Conservation (phyloP, 2,329 filamentous ascomycete species). For the Sclerotinia spermophila region DNA sequence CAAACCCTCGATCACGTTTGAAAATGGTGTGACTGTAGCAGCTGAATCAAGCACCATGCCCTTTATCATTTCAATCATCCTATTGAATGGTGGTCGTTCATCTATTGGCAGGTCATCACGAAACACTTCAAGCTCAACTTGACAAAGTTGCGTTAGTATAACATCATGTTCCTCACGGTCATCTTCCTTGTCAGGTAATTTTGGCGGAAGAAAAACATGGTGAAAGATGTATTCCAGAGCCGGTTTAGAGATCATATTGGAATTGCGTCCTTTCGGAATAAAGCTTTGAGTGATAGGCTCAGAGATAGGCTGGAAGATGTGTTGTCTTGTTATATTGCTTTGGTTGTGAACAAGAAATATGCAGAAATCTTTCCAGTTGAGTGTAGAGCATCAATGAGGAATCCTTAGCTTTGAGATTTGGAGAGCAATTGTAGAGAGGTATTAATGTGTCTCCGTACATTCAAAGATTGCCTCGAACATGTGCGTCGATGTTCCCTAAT, state of each 20-base stretch:
- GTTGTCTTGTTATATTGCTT: not conserved
- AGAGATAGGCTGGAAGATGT: too few species aligned
- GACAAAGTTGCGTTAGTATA: constrained; percentile 16
- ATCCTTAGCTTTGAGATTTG: not conserved
- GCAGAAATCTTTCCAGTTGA: not conserved
- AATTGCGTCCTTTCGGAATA: not conserved
- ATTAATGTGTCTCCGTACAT: too few species aligned
- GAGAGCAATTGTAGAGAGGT: not conserved
- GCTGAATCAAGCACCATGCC: not conserved
- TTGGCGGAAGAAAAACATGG: constrained; percentile 48
- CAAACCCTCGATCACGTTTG: not conserved
- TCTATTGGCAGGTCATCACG: not conserved
- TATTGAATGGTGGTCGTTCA: constrained; percentile 4
- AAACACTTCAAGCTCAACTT: constrained; percentile 6
- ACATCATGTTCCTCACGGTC: constrained; percentile 19
- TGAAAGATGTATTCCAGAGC: constrained; percentile 40
- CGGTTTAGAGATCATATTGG: not conserved
- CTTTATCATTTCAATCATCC: not conserved
- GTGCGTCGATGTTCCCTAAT: not conserved
- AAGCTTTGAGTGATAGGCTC: not conserved
- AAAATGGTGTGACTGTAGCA: not conserved
- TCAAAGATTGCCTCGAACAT: too few species aligned
- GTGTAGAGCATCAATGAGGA: not conserved
- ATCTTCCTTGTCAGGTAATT: constrained; percentile 43
- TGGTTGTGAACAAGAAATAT: not conserved